Percentiles rank a stretch among this genome's conserved stretches.
Evolutionary conservation across 75 land plant genomes (phyloP).

Genomic region (Larix kaempferi): DNA sequence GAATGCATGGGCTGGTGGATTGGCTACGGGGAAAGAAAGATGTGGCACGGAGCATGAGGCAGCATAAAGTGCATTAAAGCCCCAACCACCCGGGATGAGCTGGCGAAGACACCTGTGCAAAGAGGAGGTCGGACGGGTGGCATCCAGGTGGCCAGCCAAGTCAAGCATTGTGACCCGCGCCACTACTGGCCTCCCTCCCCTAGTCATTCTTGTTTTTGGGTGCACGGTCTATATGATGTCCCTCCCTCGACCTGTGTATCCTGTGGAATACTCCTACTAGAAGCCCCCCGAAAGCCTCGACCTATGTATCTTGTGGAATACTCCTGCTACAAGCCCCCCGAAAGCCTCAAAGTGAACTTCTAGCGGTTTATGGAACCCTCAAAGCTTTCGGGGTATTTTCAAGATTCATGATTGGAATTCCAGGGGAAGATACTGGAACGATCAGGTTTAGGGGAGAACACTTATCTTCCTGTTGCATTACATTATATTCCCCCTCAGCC

Average conservation of each 20-base stretch:
- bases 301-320: slow-evolving; percentile 53
- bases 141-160: too few relatives aligned
- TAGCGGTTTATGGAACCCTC: slow-evolving; percentile 44
- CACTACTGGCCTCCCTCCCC: too few relatives aligned
- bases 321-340: slow-evolving; percentile 56
- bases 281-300: slow-evolving; percentile 49
- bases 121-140: not conserved
- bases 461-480: slow-evolving; percentile 67
- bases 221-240: slow-evolving; percentile 44
- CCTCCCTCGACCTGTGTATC: slow-evolving; percentile 44
- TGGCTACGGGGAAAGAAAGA: too few relatives aligned
- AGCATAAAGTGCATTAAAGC: too few relatives aligned
- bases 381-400: slow-evolving; percentile 24
- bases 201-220: slow-evolving; percentile 49
- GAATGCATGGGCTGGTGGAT: too few relatives aligned
- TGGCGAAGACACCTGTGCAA: too few relatives aligned
- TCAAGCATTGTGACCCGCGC: too few relatives aligned
- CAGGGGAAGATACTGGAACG: slow-evolving; percentile 64
- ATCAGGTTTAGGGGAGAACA: slow-evolving; percentile 67
- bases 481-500: slow-evolving; percentile 32
- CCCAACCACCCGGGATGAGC: too few relatives aligned
- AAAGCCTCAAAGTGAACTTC: slow-evolving; percentile 37
- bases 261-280: slow-evolving; percentile 59
- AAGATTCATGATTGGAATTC: slow-evolving; percentile 44
- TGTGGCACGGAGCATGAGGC: too few relatives aligned